Conservation (phyloP, 257 asterid genomes). For the Solanum chiquidenum region DNA sequence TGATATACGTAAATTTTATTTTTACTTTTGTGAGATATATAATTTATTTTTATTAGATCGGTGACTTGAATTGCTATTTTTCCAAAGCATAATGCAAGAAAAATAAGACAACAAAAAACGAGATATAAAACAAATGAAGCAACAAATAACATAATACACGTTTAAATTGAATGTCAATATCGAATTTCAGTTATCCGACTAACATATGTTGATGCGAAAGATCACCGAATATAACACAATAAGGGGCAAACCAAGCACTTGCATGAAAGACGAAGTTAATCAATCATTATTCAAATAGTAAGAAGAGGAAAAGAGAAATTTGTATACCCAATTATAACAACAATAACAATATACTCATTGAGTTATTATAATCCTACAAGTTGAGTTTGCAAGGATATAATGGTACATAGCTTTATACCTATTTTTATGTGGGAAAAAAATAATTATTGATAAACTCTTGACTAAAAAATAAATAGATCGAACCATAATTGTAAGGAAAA, state of each 20-base stretch:
- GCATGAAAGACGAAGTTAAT: background rate
- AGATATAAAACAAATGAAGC: background rate
- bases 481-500: background rate
- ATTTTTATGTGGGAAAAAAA: too few species aligned
- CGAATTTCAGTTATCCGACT: fast-evolving
- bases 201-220: background rate
- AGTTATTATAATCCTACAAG: background rate
- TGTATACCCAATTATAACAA: background rate
- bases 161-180: background rate
- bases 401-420: too few species aligned
- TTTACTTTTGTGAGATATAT: background rate
- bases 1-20: background rate
- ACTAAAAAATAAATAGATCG: too few species aligned
- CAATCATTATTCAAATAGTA: background rate
- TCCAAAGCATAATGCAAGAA: background rate
- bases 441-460: background rate
- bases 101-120: background rate
- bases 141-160: too few species aligned
- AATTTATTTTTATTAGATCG: background rate
- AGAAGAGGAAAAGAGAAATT: too few species aligned
- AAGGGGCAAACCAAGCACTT: background rate
- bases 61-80: background rate
- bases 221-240: background rate
- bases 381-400: background rate
- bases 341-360: background rate